Evolutionary conservation across 192 early-diverging fungal species (phyloP), one percentile per base, ranked within the genome.

Genomic region (Geosiphon pyriformis): DNA sequence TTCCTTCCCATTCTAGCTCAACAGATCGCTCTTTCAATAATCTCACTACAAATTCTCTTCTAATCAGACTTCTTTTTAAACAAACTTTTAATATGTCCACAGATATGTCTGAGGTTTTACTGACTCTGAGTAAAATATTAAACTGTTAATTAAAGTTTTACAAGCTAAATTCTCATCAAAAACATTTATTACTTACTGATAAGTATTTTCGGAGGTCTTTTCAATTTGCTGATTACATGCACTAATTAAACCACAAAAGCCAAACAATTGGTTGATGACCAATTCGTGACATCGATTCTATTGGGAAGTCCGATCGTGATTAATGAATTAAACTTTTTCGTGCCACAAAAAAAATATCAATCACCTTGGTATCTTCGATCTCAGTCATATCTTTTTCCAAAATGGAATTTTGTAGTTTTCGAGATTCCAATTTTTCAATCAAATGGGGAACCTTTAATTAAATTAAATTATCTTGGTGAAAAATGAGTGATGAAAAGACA

Each of bases 41-140:
- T 42, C 64, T 27, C 26, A 30, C 12, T 25, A 55, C 37, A 47
- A 66, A 66, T 55, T 66, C 64, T 47, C 20, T 20, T 66, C 64
- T 53, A 29, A 66, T 26, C 8, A 66, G 20, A 17, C 52, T 66
- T 18, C 27, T 33, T 47, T 56, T 66, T 27, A 56, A 12, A 20
- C 64, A 66, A 46, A 42, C 64, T 66, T 53, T 54, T 20, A 66
- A 56, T 25, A 66, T 66, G 33, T 66, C 64, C 26, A 47, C 17
- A 18, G 52, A 54, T 30, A 66, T 56, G 47, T 66, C 64, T 18
- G 26, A 11, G n/a, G 52, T 26, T 42, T 6, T 42, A 10, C 7
- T 42, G 37, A 10, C 37, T 42, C 37, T 42, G 37, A 42, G 37
- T 42, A 42, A 42, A 42, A 42, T 42, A n/a, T n/a, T n/a, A n/a